These are phyloP conservation scores for Ustilago bromivora DNA, from an alignment of 1,284 basidiomycete genomes.

Conservation along the genomic window DNA sequence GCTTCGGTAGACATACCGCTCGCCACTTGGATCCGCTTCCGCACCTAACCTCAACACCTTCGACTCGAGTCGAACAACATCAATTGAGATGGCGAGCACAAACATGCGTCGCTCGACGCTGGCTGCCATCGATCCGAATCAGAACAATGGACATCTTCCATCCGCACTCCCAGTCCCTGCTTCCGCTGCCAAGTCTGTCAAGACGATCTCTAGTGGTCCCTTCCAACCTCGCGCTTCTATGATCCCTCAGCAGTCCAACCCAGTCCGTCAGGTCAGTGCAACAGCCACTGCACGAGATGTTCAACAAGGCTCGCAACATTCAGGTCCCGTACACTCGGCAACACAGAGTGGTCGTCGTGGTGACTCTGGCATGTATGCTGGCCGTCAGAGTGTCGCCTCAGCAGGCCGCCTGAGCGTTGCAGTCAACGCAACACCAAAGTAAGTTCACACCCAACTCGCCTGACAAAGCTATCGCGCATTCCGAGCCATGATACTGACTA, in stretches of 20 bases:
- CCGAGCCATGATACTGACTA: background rate
- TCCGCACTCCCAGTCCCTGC: constrained; percentile 49
- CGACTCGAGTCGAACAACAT: background rate
- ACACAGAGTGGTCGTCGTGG: constrained; percentile 35
- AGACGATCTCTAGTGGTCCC: constrained; percentile 33
- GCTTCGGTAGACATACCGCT: constrained; percentile 5
- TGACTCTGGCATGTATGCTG: constrained; percentile 40
- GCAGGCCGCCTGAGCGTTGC: constrained; percentile 52
- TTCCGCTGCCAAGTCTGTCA: constrained; percentile 50
- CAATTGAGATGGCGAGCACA: constrained; percentile 40
- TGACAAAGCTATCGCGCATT: background rate
- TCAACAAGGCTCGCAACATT: constrained; percentile 26
- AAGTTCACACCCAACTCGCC: constrained; percentile 13
- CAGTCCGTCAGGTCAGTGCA: constrained; percentile 27
- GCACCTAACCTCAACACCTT: constrained; percentile 12
- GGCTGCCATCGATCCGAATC: constrained; percentile 59
- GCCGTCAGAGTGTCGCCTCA: constrained; percentile 51
- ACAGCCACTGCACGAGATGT: constrained; percentile 13
- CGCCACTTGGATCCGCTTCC: background rate
- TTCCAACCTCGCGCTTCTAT: constrained; percentile 51
- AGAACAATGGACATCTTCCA: constrained; percentile 48
- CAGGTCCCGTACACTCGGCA: constrained; percentile 33
- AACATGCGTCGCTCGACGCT: constrained; percentile 58
- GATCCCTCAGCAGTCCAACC: constrained; percentile 46
- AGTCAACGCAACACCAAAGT: constrained; percentile 57